Base-by-base conservation (phyloP, 106 monocot species). In the Dendrobium nobile region DNA sequence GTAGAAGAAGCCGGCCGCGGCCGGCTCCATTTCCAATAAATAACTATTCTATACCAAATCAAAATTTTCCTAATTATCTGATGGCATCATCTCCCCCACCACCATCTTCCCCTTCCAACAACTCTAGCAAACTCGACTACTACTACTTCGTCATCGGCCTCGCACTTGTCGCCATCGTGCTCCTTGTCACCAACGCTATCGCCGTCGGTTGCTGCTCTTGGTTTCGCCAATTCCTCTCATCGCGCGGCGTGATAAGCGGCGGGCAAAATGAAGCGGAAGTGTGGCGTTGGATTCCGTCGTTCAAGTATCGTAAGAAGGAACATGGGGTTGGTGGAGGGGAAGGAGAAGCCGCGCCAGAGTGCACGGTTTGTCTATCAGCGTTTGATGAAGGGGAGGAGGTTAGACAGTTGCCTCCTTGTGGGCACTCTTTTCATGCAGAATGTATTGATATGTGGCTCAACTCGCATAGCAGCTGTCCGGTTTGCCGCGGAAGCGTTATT, bases 381-480 rank as follows among this genome's bases (percentile, higher is more conserved):
- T 80, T 80, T 26, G 68, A 42, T 6, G 79, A 80, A 2, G 79
- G 79, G 9, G 79, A 80, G 9, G 79, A 80, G 64, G 79, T 80
- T 17, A 41, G 79, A 24, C 79, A 70, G 68, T 41, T 80, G 67
- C 79, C 79, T 11, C 18, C 67, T 16, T 80, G 79, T 68, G 26
- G 67, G 45, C 79, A 80, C 44, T 47, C 68, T 2, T 80, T 80
- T 67, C 79, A 80, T 41, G 79, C 68, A 15, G 65, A 67, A 4
- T 80, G 79, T 42, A 80, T 80, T 42, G 79, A 80, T 24, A 70
- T 68, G 79, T 80, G 79, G 79, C 68, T 80, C 67, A 22, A 47
- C 15, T 80, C 79, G 7, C 79, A 80, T 17, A 40, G 31, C 27
- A 80, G 67, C 65, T 80, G 79, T 11, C 79, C 79, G 22, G 65